Percentiles rank a stretch among this genome's conserved stretches.
These are phyloP conservation scores for Penicillium sp. DNA, from an alignment of 2,329 filamentous ascomycete species.

Conservation along the genomic window DNA sequence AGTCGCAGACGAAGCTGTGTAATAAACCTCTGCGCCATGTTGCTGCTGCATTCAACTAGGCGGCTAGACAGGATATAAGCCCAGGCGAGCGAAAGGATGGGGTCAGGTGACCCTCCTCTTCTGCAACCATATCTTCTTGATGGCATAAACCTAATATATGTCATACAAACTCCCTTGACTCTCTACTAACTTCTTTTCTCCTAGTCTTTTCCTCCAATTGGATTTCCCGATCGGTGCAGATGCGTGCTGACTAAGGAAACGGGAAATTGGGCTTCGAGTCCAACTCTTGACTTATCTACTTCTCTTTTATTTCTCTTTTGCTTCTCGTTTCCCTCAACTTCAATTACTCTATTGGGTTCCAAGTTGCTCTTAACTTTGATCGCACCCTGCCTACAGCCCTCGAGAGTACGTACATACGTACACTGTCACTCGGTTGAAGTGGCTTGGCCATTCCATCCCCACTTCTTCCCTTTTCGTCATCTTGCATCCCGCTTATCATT, in stretches of 20 bases:
- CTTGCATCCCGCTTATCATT: conserved; percentile 17
- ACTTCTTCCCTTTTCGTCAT: conserved; percentile 18
- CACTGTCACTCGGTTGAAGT: not conserved
- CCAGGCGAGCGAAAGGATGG: too few species aligned
- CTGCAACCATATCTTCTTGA: too few species aligned
- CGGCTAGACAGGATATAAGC: too few species aligned
- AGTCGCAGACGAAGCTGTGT: too few species aligned
- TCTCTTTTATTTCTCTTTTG: not conserved
- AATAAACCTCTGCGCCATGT: too few species aligned
- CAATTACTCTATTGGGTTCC: not conserved
- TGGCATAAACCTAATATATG: too few species aligned
- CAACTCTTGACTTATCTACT: not conserved
- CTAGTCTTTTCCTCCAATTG: not conserved
- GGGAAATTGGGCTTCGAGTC: not conserved
- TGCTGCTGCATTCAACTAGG: too few species aligned
- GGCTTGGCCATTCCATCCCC: conserved; percentile 1
- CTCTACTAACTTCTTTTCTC: not conserved
- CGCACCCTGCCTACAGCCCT: not conserved
- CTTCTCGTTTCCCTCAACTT: not conserved
- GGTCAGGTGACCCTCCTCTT: too few species aligned
- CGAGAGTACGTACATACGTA: not conserved
- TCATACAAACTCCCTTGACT: not conserved
- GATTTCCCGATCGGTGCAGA: not conserved
- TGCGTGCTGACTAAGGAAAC: not conserved
- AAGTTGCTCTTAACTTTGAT: not conserved